These are phyloP conservation scores for Escovopsis sp. DNA, from an alignment of 2,329 filamentous ascomycete genomes.

Conservation along the genomic window DNA sequence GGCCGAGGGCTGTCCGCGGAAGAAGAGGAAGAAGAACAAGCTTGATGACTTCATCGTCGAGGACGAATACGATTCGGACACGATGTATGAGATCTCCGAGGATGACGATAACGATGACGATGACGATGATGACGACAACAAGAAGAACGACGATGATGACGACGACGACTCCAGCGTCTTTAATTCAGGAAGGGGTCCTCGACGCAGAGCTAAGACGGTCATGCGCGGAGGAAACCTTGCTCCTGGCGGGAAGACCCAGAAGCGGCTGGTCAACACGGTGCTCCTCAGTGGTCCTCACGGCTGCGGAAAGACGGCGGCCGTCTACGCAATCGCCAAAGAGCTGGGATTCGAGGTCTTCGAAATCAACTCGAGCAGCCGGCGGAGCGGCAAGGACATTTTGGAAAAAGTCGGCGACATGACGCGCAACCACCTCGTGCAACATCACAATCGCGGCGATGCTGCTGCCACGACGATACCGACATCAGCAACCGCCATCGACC, in stretches of 20 bases:
- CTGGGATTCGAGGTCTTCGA: conserved; percentile 90
- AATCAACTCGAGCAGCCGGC: conserved; percentile 68
- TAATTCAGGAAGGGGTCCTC: too few relatives aligned
- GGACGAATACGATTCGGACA: conserved; percentile 57
- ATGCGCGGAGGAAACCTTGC: conserved; percentile 27
- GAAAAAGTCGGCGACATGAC: conserved; percentile 96
- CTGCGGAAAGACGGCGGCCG: conserved; percentile 82
- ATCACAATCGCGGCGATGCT: conserved; percentile 20
- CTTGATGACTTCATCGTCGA: conserved; percentile 68
- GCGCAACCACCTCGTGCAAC: conserved; percentile 72
- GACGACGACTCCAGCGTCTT: too few relatives aligned
- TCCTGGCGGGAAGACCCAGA: conserved; percentile 25
- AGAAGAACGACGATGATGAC: too few relatives aligned
- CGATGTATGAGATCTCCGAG: conserved; percentile 54
- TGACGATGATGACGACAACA: conserved; percentile 43
- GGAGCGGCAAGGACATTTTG: conserved; percentile 77
- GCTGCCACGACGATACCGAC: too few relatives aligned
- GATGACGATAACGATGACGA: conserved; percentile 19
- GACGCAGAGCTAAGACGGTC: conserved; percentile 23
- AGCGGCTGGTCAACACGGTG: conserved; percentile 56
- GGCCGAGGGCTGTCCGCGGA: conserved; percentile 25
- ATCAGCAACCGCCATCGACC: conserved; percentile 16
- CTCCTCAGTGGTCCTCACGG: conserved; percentile 79
- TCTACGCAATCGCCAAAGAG: conserved; percentile 85
- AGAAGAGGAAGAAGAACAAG: conserved; percentile 57